These are phyloP conservation scores for Leucosporidium yakuticum DNA, from an alignment of 768 basidiomycete species.

Conservation along the genomic window DNA sequence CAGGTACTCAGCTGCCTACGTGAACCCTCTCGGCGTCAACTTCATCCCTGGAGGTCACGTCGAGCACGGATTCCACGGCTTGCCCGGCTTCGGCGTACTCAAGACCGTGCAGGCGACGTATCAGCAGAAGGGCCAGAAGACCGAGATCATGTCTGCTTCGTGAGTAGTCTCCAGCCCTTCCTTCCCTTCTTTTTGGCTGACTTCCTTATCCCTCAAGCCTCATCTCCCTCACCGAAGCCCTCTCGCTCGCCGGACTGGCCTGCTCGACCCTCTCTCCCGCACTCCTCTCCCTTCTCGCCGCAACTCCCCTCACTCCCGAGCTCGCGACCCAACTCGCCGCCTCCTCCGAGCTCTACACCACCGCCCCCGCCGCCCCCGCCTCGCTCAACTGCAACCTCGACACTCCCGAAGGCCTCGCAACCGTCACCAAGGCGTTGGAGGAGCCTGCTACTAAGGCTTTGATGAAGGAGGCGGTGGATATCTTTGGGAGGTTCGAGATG, in stretches of 20 bases:
- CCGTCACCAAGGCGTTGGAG: slow-evolving; percentile 20
- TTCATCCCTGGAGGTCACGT: slow-evolving; percentile 26
- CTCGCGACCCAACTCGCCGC: slow-evolving; percentile 19
- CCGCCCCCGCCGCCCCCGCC: neutral
- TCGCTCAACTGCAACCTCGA: slow-evolving; percentile 15
- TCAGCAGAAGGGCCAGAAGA: slow-evolving; percentile 10
- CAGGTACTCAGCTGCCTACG: slow-evolving; percentile 35
- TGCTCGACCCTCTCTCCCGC: slow-evolving; percentile 9
- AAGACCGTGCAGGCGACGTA: slow-evolving; percentile 32
- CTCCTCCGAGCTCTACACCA: slow-evolving; percentile 19
- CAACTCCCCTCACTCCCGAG: slow-evolving; percentile 11
- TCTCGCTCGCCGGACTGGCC: slow-evolving; percentile 22
- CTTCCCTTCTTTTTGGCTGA: neutral
- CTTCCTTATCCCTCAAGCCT: slow-evolving; percentile 15
- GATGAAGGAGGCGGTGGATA: slow-evolving; percentile 7
- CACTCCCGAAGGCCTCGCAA: neutral
- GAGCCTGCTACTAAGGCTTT: slow-evolving; percentile 11
- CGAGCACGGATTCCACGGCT: slow-evolving; percentile 19
- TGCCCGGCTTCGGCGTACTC: slow-evolving; percentile 32
- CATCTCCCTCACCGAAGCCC: slow-evolving; percentile 27
- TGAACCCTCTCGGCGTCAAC: slow-evolving; percentile 36
- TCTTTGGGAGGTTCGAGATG: slow-evolving; percentile 14
- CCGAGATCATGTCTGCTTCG: slow-evolving; percentile 36
- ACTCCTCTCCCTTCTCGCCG: slow-evolving; percentile 12
- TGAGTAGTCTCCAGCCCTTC: neutral